Evolutionary conservation across 2,329 filamentous ascomycete species (phyloP), one percentile per base, ranked within the genome.

Genomic region (Venturia aucupariae): DNA sequence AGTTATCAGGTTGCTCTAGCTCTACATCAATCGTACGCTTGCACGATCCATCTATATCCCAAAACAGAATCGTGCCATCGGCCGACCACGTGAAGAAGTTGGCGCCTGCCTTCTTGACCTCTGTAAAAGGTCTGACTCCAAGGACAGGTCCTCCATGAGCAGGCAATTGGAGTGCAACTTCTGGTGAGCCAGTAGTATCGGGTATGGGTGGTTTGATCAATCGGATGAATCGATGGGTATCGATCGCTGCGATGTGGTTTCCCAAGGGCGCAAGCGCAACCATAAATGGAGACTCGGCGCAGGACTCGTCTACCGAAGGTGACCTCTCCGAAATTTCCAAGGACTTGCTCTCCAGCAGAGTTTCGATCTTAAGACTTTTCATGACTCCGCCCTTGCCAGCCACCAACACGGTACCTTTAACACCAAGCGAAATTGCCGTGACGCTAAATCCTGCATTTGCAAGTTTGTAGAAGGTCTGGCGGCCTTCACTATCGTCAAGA

Each of bases 31-130:
- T 78, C 1, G 84, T 84, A 19, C 82, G 81, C 68, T 84, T 86
- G 67, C 87, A 84, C 62, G 80, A 82, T 27, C 93, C 94, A 60
- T 90, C 82, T 17, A 86, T 74, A 69, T 86, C 84, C 94, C 94
- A 99, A 69, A 96, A 89, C 30, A 90, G 84, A 61, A 97, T 83
- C 19, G 84, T 86, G 5, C 94, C 94, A 62, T 87, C 86, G 27
- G 84, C 85, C 1, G 93, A 92, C 90, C 92, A 99, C 0, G 92
- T 97, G 68, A 92, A 87, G 71, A 97, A 97, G 10, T 87, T 83
- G 0, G 90, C 87, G 27, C 83, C 80, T 30, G 85, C 76, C 4
- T 79, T 73, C 65, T 90, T 89, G 0, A 84, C 81, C 27, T 78
- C 78, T 3, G 81, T 74, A 4, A 97, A 76, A 0, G 86, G 75